These are phyloP conservation scores for Anthracocystis panici-leucophaei DNA, from an alignment of 1,284 basidiomycete species.

Conservation along the genomic window DNA sequence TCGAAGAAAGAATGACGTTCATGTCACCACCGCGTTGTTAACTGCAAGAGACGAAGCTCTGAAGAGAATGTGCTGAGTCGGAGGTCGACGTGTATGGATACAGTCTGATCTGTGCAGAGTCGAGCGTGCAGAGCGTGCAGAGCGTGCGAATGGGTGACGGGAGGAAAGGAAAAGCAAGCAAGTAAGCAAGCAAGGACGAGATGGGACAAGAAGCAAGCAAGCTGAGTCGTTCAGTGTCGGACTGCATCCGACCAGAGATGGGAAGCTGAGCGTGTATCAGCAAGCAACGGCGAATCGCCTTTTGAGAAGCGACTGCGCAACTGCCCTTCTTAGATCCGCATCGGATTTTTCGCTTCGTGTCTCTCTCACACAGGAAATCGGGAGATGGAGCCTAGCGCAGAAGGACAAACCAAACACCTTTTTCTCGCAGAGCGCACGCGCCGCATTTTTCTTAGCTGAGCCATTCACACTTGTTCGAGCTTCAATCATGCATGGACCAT, in stretches of 20 bases:
- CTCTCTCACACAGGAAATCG: neutral
- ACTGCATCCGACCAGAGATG: too few relatives aligned
- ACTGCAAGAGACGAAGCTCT: neutral
- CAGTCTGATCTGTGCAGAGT: too few relatives aligned
- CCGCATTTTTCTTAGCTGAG: neutral
- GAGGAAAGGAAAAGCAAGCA: too few relatives aligned
- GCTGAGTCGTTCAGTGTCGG: too few relatives aligned
- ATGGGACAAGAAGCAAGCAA: too few relatives aligned
- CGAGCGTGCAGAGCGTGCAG: too few relatives aligned
- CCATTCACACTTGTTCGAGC: slow-evolving; percentile 5
- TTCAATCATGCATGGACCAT: neutral
- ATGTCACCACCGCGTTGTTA: slow-evolving; percentile 18
- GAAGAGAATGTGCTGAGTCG: slow-evolving; percentile 9
- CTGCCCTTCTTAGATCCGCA: slow-evolving; percentile 6
- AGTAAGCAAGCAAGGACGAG: too few relatives aligned
- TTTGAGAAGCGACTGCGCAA: neutral
- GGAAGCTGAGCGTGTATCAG: neutral
- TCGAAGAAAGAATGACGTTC: slow-evolving; percentile 4
- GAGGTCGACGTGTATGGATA: too few relatives aligned
- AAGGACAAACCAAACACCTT: neutral
- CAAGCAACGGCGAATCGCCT: neutral
- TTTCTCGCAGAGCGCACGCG: neutral
- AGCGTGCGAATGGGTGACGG: too few relatives aligned
- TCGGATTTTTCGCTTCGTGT: slow-evolving; percentile 1
- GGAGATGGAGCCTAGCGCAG: neutral